Evolutionary conservation across 1,139 yeast genomes (phyloP).

Genomic region (Hemisphaericaspora subhashii): DNA sequence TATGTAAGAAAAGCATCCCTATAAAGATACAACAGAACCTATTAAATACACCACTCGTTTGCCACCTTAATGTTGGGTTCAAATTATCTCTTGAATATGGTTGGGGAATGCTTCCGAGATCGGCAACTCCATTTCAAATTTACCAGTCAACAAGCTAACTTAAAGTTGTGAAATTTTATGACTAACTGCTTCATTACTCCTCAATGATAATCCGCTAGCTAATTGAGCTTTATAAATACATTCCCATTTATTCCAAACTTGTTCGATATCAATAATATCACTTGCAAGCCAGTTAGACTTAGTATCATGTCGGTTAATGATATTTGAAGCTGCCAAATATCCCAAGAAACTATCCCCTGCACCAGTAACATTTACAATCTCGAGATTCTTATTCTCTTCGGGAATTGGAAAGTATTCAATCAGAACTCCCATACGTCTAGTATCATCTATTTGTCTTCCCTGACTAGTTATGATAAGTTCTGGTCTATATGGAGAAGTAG

Average conservation of each 20-base stretch:
- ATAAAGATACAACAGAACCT: too few relatives aligned
- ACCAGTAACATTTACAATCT: conserved; percentile 60
- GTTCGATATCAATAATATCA: conserved; percentile 25
- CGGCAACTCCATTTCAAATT: too few relatives aligned
- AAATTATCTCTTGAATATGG: too few relatives aligned
- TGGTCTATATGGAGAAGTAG: conserved; percentile 34
- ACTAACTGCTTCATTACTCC: conserved; percentile 24
- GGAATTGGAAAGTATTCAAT: conserved; percentile 66
- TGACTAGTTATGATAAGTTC: conserved; percentile 19
- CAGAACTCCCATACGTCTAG: conserved; percentile 46
- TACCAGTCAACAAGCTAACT: not conserved
- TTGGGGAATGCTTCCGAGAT: too few relatives aligned
- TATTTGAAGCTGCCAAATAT: conserved; percentile 33
- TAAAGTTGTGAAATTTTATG: conserved; percentile 10
- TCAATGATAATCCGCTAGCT: conserved; percentile 54
- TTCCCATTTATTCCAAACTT: conserved; percentile 35
- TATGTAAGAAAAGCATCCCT: too few relatives aligned
- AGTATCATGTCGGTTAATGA: conserved; percentile 21
- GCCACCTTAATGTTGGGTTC: too few relatives aligned
- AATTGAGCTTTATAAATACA: conserved; percentile 48
- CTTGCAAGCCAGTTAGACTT: conserved; percentile 25
- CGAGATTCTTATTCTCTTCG: conserved; percentile 25
- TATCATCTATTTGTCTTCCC: conserved; percentile 17
- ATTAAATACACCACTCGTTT: too few relatives aligned
- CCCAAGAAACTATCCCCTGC: conserved; percentile 77